A percentile compares a stretch with the other conserved stretches of the same genome.
phyloP scores from a whole-genome alignment of 768 basidiomycete genomes.

The Aureoboletus auriporus region DNA sequence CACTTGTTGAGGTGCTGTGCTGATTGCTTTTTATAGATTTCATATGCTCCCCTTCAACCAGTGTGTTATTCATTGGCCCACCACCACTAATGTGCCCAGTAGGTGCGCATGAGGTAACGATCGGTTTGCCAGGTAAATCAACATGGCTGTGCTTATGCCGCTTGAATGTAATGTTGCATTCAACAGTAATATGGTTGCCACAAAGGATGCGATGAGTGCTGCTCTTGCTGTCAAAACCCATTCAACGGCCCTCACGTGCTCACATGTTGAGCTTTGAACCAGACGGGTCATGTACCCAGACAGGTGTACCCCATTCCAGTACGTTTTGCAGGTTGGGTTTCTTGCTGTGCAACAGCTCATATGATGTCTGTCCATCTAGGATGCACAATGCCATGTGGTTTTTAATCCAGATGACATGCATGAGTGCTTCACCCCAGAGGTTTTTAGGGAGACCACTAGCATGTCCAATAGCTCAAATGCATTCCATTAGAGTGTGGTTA shows the following conservation, averaged over 20 bases:
- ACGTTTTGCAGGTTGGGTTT: background rate
- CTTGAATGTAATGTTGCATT: background rate
- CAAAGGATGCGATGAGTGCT: too few species aligned
- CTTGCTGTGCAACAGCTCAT: background rate
- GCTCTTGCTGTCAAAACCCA: too few species aligned
- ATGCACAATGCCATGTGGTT: background rate
- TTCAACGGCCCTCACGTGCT: background rate
- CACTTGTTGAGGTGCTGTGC: too few species aligned
- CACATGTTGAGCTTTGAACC: background rate
- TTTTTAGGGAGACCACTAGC: background rate
- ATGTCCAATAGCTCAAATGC: background rate
- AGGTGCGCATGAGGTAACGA: too few species aligned
- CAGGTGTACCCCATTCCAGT: background rate
- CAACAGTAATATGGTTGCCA: background rate
- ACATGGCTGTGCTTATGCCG: too few species aligned
- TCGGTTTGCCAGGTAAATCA: too few species aligned
- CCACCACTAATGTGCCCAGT: too few species aligned
- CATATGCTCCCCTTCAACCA: too few species aligned
- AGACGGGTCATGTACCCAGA: background rate
- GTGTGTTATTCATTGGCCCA: too few species aligned
- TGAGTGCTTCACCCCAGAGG: constrained; percentile 1
- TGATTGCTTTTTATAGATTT: too few species aligned
- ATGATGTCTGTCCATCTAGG: background rate
- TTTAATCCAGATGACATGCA: constrained; percentile 3
- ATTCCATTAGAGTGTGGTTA: background rate